Percentiles rank a stretch among this genome's conserved stretches.
Evolutionary conservation across 2,329 filamentous ascomycete genomes (phyloP).

Genomic region (Ceratocystis harringtonii): DNA sequence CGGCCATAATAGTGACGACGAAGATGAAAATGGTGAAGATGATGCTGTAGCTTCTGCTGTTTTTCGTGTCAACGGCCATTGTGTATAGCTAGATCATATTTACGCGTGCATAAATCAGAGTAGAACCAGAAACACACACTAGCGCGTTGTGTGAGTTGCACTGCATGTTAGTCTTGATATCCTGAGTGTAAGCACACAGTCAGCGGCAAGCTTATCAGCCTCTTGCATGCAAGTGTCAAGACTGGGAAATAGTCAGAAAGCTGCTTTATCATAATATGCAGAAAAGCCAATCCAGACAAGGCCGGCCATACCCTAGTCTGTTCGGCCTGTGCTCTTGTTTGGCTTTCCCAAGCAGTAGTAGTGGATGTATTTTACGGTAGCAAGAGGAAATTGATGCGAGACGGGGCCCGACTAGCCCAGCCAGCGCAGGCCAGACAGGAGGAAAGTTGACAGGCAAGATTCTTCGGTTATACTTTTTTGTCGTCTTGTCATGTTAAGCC

Average conservation of each 20-base stretch:
- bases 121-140: not conserved
- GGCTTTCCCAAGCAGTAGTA: no score
- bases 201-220: not conserved
- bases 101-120: not conserved
- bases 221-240: not conserved
- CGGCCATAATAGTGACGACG: no score
- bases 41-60: no score
- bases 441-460: not conserved
- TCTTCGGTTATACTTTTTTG: not conserved
- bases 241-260: not conserved
- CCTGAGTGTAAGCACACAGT: not conserved
- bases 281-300: not conserved
- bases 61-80: no score
- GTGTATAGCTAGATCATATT: not conserved
- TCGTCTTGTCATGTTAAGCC: not conserved
- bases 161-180: not conserved
- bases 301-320: no score
- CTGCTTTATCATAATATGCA: no score
- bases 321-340: no score
- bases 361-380: no score
- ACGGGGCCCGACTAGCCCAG: not conserved
- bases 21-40: no score
- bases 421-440: not conserved
- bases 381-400: not conserved
- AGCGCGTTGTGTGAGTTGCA: not conserved